These are phyloP conservation scores for Pestalotiopsis sp. DNA, from an alignment of 2,329 filamentous ascomycete species.

Conservation along the genomic window DNA sequence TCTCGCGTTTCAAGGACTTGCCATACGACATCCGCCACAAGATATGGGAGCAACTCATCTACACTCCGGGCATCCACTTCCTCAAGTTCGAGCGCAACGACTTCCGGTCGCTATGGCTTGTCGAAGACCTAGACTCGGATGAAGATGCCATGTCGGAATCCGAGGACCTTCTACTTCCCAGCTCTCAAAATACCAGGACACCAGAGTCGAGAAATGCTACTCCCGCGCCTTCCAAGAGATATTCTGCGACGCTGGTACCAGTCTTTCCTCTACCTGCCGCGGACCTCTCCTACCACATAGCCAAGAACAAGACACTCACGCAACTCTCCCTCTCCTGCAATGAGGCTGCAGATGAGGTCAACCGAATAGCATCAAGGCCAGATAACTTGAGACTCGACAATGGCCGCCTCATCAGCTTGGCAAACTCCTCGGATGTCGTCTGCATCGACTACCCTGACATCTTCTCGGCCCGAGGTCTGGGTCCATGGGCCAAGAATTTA, in stretches of 20 bases:
- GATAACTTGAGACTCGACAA: constrained; percentile 26
- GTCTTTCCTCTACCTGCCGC: constrained; percentile 23
- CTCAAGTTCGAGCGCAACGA: constrained; percentile 25
- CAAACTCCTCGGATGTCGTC: constrained; percentile 28
- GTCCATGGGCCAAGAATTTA: constrained; percentile 26
- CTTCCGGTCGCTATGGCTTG: neutral
- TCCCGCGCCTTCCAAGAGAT: neutral
- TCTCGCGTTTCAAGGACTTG: constrained; percentile 25
- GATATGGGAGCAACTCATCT: constrained; percentile 30
- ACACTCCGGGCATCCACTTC: constrained; percentile 33
- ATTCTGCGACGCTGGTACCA: constrained; percentile 23
- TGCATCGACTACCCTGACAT: constrained; percentile 33
- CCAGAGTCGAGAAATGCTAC: neutral
- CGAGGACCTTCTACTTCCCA: neutral
- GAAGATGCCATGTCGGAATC: constrained; percentile 13
- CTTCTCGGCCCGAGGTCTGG: constrained; percentile 17
- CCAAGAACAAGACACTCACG: constrained; percentile 23
- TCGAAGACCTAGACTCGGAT: constrained; percentile 12
- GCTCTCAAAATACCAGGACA: neutral
- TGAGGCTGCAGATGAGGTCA: constrained; percentile 24
- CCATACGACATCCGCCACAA: constrained; percentile 31
- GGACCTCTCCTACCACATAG: constrained; percentile 31
- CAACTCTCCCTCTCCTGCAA: constrained; percentile 25
- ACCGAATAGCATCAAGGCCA: constrained; percentile 19
- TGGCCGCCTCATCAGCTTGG: constrained; percentile 25